A percentile compares a stretch with the other conserved stretches of the same genome.
Conservation (phyloP, 2,329 filamentous ascomycete genomes). For the Stemphylium vesicarium region DNA sequence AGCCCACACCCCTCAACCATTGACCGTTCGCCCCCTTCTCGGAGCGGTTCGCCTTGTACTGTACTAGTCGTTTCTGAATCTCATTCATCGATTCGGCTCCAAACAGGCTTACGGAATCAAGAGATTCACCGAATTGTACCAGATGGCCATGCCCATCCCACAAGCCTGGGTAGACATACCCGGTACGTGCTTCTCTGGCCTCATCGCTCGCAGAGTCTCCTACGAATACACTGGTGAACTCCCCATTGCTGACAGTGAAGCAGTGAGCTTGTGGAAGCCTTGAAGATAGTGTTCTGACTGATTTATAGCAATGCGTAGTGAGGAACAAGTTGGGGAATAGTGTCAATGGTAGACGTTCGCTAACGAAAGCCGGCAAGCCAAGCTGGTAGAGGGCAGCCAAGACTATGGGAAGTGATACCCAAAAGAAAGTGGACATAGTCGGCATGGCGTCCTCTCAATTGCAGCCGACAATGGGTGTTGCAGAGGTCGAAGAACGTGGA, state of each 20-base stretch:
- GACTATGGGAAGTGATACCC: slow-evolving; percentile 33
- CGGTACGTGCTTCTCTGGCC: slow-evolving; percentile 40
- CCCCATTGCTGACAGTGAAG: slow-evolving; percentile 62
- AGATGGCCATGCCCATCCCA: slow-evolving; percentile 76
- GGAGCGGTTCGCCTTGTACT: slow-evolving; percentile 59
- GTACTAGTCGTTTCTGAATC: slow-evolving; percentile 59
- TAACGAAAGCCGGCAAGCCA: slow-evolving; percentile 26
- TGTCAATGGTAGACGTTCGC: slow-evolving; percentile 25
- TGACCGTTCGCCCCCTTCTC: slow-evolving; percentile 60
- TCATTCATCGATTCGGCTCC: slow-evolving; percentile 63
- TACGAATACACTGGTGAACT: slow-evolving; percentile 51
- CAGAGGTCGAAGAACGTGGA: not conserved
- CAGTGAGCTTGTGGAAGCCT: slow-evolving; percentile 54
- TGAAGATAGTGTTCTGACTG: slow-evolving; percentile 53
- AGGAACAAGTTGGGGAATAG: slow-evolving; percentile 34
- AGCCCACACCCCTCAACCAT: slow-evolving; percentile 72
- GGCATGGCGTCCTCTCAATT: slow-evolving; percentile 26
- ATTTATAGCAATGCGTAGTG: slow-evolving; percentile 53
- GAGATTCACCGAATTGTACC: slow-evolving; percentile 69
- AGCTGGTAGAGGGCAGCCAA: slow-evolving; percentile 38
- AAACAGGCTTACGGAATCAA: slow-evolving; percentile 70
- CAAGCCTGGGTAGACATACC: slow-evolving; percentile 69
- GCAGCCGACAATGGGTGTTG: not conserved
- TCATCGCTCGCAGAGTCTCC: slow-evolving; percentile 29
- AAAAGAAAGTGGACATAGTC: slow-evolving; percentile 27